Base-by-base conservation (phyloP, 257 asterid genomes). In the Jacaranda copaia region DNA sequence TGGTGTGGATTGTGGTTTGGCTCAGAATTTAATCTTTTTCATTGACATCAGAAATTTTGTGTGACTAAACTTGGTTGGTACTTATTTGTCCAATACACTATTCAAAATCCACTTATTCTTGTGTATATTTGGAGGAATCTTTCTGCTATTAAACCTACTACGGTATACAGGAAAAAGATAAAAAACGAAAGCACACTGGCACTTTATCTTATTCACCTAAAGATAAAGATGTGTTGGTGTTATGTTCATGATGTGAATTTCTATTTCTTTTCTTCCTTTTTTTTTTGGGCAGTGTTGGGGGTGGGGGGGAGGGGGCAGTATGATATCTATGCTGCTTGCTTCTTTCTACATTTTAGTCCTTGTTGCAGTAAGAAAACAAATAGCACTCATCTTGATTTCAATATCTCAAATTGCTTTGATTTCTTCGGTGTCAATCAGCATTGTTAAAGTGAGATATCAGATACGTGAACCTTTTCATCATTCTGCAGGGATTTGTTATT, bases 401-500 rank as follows among this genome's bases (percentile, higher is more conserved):
- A 8, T 43, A 39, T 43, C 39, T 67, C 25, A 45, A 42, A 14
- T 65, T 64, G 67, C 53, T 57, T 71, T 53, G n/a, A 55, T 60
- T 83, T 52, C 14, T 48, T 15, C 32, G 38, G 39, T 20, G 8
- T 51, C 43, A 25, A 8, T 75, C 55, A 39, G 19, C 81, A 76
- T 61, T 49, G 19, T 48, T 61, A 42, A 43, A 20, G 35, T 19
- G 9, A 51, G 45, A n/a, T 35, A 5, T 5, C 46, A 42, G 6
- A 5, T 63, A 46, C 15, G 16, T 62, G 57, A 57, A 60, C 58
- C 68, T 38, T 76, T 7, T 77, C 1, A 58, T 68, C 45, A 45
- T 65, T 43, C 66, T 82, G 73, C 90, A 91, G 97, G 97, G 97
- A 73, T 87, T 77, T 80, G 4, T 72, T 2, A 91, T 91, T 53